Evolutionary conservation across 805 yeast genomes (phyloP).

Genomic region (Saturnispora ahearnii): DNA sequence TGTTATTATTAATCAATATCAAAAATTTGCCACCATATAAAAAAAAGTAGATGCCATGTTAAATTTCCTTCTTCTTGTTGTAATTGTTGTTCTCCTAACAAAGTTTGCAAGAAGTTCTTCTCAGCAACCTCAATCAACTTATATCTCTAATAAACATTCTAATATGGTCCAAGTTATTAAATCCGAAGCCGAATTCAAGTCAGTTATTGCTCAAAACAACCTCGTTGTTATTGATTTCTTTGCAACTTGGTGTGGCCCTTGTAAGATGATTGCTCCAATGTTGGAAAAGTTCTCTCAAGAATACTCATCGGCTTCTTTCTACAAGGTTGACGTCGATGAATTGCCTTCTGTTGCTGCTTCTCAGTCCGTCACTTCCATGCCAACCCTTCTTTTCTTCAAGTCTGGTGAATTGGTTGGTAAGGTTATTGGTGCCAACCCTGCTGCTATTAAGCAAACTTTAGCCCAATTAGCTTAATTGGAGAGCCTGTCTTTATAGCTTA

Average conservation of each 20-base stretch:
- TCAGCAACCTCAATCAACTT: not conserved
- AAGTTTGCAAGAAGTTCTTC: slow-evolving; percentile 15
- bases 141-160: too few species aligned
- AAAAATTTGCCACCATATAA: not conserved
- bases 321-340: slow-evolving; percentile 89
- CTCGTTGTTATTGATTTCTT: slow-evolving; percentile 90
- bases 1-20: not conserved
- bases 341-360: slow-evolving; percentile 67
- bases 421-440: slow-evolving; percentile 87
- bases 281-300: slow-evolving; percentile 70
- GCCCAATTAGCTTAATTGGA: slow-evolving; percentile 23
- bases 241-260: slow-evolving; percentile 99
- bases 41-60: slow-evolving; percentile 14
- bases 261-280: slow-evolving; percentile 94
- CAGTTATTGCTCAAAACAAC: slow-evolving; percentile 48
- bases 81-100: slow-evolving; percentile 20
- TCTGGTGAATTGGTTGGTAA: slow-evolving; percentile 69
- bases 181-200: slow-evolving; percentile 50
- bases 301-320: slow-evolving; percentile 62
- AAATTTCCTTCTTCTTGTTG: slow-evolving; percentile 21
- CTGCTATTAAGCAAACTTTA: slow-evolving; percentile 60
- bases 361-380: slow-evolving; percentile 49
- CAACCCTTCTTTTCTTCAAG: slow-evolving; percentile 67
- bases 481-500: not conserved
- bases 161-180: slow-evolving; percentile 47